Percentiles rank a stretch among this genome's conserved stretches.
phyloP scores from a whole-genome alignment of 352 stramenopile species.

The Phytophthora pisi region DNA sequence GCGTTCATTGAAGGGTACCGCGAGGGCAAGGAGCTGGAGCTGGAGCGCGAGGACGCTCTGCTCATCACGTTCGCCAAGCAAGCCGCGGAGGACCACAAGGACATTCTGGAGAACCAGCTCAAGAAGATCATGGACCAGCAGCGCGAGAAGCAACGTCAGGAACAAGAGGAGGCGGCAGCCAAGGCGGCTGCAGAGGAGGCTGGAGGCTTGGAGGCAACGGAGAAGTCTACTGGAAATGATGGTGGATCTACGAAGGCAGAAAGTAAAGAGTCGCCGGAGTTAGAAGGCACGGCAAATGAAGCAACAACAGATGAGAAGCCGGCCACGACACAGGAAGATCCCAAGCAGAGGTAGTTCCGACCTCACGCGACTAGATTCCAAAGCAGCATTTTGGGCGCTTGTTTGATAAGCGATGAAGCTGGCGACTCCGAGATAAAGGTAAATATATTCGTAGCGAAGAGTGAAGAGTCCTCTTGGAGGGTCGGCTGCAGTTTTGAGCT shows the following conservation, averaged over 20 bases:
- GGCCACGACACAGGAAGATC: slow-evolving; percentile 10
- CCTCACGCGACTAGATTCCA: slow-evolving; percentile 1
- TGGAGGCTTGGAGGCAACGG: slow-evolving; percentile 6
- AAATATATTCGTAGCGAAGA: slow-evolving; percentile 29
- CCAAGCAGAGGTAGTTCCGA: slow-evolving; percentile 26
- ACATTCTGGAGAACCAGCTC: slow-evolving; percentile 69
- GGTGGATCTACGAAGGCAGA: slow-evolving; percentile 1
- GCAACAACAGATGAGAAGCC: slow-evolving; percentile 14
- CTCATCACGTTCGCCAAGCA: slow-evolving; percentile 80
- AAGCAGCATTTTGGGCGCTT: neutral
- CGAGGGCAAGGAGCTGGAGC: slow-evolving; percentile 77
- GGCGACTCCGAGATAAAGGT: slow-evolving; percentile 8
- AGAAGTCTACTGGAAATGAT: neutral
- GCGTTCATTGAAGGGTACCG: slow-evolving; percentile 86
- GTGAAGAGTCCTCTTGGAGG: slow-evolving; percentile 28
- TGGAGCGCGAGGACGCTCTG: slow-evolving; percentile 73
- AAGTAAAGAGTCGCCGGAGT: neutral
- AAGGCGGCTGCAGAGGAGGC: slow-evolving; percentile 15
- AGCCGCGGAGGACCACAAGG: slow-evolving; percentile 77
- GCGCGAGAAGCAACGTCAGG: slow-evolving; percentile 58
- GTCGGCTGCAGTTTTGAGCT: slow-evolving; percentile 4
- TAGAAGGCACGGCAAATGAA: neutral
- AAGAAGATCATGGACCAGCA: slow-evolving; percentile 69
- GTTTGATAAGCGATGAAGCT: neutral
- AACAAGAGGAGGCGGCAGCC: slow-evolving; percentile 22